A percentile compares a stretch with the other conserved stretches of the same genome.
phyloP scores from a whole-genome alignment of 768 basidiomycete species.

The Tylopilus rubrobrunneus region DNA sequence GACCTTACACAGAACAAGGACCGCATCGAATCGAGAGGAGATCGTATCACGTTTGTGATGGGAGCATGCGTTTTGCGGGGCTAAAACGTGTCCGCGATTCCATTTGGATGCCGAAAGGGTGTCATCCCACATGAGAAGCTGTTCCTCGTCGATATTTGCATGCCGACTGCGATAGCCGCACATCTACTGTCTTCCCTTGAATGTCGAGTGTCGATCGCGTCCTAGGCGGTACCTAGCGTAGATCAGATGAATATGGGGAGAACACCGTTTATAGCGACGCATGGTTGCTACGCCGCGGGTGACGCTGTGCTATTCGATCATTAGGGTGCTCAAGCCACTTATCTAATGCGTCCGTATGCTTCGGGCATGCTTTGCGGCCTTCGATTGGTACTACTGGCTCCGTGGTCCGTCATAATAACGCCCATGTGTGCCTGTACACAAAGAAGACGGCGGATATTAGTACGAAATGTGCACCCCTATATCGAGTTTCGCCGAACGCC shows the following conservation, averaged over 20 bases:
- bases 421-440: neutral
- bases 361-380: too few relatives aligned
- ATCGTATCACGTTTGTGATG: constrained; percentile 3
- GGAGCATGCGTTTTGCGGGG: constrained; percentile 2
- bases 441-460: constrained; percentile 6
- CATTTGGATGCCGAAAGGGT: neutral
- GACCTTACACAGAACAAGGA: neutral
- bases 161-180: neutral
- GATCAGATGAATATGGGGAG: constrained; percentile 1
- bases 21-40: constrained; percentile 1
- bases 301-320: neutral
- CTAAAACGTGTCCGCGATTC: constrained; percentile 1
- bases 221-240: neutral
- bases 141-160: neutral
- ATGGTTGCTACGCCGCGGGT: neutral
- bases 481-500: too few relatives aligned
- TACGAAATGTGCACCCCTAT: neutral
- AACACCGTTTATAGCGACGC: neutral
- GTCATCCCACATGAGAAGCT: neutral
- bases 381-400: neutral
- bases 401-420: neutral
- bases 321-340: neutral
- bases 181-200: neutral
- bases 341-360: neutral
- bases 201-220: neutral